These are phyloP conservation scores for Somion occarium DNA, from an alignment of 1,284 basidiomycete species.

Conservation along the genomic window DNA sequence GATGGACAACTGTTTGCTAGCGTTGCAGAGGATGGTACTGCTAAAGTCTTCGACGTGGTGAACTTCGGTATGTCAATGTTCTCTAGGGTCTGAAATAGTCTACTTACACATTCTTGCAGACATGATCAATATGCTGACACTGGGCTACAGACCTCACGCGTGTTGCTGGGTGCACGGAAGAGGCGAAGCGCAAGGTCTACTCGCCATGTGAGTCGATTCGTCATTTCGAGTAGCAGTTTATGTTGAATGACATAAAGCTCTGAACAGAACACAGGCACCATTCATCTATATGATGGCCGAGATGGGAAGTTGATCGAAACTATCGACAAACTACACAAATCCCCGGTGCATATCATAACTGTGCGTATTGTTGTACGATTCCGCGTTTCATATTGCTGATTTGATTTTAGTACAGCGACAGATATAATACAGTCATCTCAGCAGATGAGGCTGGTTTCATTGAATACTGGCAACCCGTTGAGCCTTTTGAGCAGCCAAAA, in stretches of 20 bases:
- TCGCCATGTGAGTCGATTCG: constrained; percentile 70
- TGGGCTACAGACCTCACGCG: constrained; percentile 79
- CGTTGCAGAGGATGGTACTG: constrained; percentile 78
- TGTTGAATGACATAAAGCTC: constrained; percentile 47
- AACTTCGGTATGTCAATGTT: constrained; percentile 41
- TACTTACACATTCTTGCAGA: constrained; percentile 47
- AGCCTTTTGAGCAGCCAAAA: constrained; percentile 83
- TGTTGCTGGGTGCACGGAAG: constrained; percentile 93
- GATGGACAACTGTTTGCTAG: constrained; percentile 94
- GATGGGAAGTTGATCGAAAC: constrained; percentile 73
- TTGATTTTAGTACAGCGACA: constrained; percentile 74
- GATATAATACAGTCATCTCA: constrained; percentile 89
- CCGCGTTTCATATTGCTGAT: constrained; percentile 4
- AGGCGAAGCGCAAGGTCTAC: constrained; percentile 82
- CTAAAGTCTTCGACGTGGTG: constrained; percentile 95
- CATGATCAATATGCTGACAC: constrained; percentile 97
- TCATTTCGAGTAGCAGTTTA: constrained; percentile 12
- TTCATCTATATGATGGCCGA: constrained; percentile 91
- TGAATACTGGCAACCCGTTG: constrained; percentile 92
- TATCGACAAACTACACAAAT: constrained; percentile 75
- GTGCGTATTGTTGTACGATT: constrained; percentile 44
- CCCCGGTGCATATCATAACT: constrained; percentile 87
- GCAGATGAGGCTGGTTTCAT: constrained; percentile 94
- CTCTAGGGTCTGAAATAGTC: too few relatives aligned
- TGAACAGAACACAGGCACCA: constrained; percentile 69